Conservation (phyloP, 78 protist genomes). For the Mantamonas sphyraenae region DNA sequence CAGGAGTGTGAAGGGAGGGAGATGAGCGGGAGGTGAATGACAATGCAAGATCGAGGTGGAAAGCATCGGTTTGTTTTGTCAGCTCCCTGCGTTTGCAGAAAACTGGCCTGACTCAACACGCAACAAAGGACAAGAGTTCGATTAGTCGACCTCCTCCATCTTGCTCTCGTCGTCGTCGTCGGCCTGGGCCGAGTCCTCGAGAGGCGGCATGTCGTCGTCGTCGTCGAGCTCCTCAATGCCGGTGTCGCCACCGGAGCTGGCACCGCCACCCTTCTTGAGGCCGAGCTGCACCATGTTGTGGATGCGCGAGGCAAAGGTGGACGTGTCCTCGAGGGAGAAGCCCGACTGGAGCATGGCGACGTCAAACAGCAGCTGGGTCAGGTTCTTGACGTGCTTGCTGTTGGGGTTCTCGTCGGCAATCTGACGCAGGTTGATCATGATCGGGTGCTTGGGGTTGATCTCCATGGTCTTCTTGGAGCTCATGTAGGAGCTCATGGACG, state of each 20-base stretch:
- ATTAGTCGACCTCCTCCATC: constrained; percentile 88
- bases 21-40: no score
- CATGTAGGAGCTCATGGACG: constrained; percentile 91
- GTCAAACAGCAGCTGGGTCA: constrained; percentile 90
- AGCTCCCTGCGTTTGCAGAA: no score
- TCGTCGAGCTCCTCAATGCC: constrained; percentile 8
- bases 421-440: constrained; percentile 79
- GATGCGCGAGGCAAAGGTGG: constrained; percentile 86
- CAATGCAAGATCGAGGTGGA: no score
- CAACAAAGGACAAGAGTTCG: no score
- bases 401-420: constrained; percentile 60
- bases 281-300: constrained; percentile 96
- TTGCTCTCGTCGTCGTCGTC: constrained; percentile 36
- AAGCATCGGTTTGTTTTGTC: no score
- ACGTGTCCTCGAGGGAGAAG: constrained; percentile 94
- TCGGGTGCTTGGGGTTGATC: constrained; percentile 94
- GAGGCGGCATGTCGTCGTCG: constrained; percentile 58
- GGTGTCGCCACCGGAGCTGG: constrained; percentile 13
- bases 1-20: no score
- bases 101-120: no score
- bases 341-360: constrained; percentile 96
- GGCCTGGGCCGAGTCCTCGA: constrained; percentile 42
- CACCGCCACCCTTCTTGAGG: constrained; percentile 66
- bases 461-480: constrained; percentile 91
- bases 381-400: constrained; percentile 91